Conservation (phyloP, 352 stramenopile species). For the Phytopythium delawarense region DNA sequence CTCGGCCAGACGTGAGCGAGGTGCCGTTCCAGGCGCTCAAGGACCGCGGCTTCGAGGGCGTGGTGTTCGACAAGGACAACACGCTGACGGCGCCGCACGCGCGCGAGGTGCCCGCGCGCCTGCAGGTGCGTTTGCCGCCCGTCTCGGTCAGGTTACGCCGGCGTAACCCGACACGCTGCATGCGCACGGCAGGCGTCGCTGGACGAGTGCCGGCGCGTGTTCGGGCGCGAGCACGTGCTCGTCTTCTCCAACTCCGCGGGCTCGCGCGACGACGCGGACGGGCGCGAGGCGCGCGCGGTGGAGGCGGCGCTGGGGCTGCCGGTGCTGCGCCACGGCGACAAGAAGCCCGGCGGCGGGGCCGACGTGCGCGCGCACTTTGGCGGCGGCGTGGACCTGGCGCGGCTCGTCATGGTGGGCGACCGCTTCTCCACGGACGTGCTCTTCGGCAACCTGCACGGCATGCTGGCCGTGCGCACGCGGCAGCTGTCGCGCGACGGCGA, state of each 20-base stretch:
- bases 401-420: conserved; percentile 96
- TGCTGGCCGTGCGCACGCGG: conserved; percentile 95
- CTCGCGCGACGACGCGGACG: conserved; percentile 88
- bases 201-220: conserved; percentile 82
- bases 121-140: conserved; percentile 23
- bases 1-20: conserved; percentile 63
- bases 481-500: conserved; percentile 69
- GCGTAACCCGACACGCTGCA: too few species aligned
- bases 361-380: conserved; percentile 87
- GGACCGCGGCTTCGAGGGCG: conserved; percentile 85
- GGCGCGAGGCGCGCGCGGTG: conserved; percentile 74
- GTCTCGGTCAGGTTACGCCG: too few species aligned
- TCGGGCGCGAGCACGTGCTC: conserved; percentile 83
- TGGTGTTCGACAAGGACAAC: conserved; percentile 98
- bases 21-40: conserved; percentile 73
- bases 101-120: conserved; percentile 69
- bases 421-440: conserved; percentile 96
- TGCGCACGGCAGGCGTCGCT: conserved; percentile 33
- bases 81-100: conserved; percentile 93
- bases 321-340: conserved; percentile 90
- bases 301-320: conserved; percentile 76
- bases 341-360: conserved; percentile 92
- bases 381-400: conserved; percentile 46
- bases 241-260: conserved; percentile 97
- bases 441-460: conserved; percentile 95